These are phyloP conservation scores for Aspergillus sp. DNA, from an alignment of 2,329 filamentous ascomycete species.

Conservation along the genomic window DNA sequence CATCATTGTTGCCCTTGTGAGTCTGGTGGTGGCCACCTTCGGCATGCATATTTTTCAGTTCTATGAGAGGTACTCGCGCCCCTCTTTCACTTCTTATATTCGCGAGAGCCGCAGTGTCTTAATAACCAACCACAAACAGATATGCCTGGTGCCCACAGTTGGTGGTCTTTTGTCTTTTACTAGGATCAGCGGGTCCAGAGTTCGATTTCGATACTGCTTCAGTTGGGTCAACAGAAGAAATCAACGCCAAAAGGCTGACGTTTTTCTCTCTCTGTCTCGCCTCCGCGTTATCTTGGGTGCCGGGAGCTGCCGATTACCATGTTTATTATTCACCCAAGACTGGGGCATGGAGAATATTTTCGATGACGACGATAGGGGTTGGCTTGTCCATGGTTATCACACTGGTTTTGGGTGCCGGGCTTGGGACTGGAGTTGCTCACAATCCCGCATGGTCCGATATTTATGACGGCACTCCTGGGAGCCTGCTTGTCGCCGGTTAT, in stretches of 20 bases:
- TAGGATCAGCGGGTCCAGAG: conserved; percentile 39
- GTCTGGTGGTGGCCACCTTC: conserved; percentile 38
- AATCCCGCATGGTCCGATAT: conserved; percentile 23
- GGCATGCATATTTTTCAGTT: conserved; percentile 44
- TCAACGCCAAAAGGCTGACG: conserved; percentile 38
- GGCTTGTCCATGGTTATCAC: conserved; percentile 35
- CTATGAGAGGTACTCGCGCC: conserved; percentile 40
- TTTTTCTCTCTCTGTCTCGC: conserved; percentile 41
- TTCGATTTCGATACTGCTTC: conserved; percentile 34
- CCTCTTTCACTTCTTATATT: no score
- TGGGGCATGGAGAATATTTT: conserved; percentile 37
- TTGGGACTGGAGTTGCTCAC: conserved; percentile 40
- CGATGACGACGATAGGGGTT: conserved; percentile 38
- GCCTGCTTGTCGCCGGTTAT: conserved; percentile 40
- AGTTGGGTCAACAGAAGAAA: conserved; percentile 21
- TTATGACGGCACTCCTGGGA: conserved; percentile 32
- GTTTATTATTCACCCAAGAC: conserved; percentile 44
- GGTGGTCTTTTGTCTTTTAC: conserved; percentile 41
- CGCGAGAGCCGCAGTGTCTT: neutral
- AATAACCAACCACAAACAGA: conserved; percentile 16
- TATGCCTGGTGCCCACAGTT: conserved; percentile 44
- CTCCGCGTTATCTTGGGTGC: conserved; percentile 34
- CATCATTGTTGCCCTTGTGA: conserved; percentile 36
- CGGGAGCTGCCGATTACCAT: conserved; percentile 43
- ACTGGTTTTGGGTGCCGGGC: conserved; percentile 42